phyloP scores from a whole-genome alignment of 352 stramenopile species.

The Globisporangium cystogenes region DNA sequence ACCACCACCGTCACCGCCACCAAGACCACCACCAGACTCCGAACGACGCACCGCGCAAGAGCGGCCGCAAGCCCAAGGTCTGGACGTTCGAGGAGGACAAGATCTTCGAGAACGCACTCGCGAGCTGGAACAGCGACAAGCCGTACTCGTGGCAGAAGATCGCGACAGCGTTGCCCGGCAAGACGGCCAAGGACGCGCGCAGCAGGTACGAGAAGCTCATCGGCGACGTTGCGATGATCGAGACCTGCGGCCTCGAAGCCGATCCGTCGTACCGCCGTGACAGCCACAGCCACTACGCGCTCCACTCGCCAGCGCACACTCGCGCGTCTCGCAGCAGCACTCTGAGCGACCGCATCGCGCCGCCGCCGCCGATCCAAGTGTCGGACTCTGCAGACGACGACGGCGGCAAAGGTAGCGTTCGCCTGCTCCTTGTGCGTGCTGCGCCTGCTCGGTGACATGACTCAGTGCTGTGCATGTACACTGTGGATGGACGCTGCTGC shows the following conservation, averaged over 20 bases:
- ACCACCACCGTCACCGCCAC: background rate
- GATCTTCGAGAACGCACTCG: slow-evolving; percentile 67
- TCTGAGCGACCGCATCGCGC: slow-evolving; percentile 46
- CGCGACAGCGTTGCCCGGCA: slow-evolving; percentile 53
- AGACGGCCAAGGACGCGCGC: slow-evolving; percentile 68
- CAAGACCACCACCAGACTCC: slow-evolving; percentile 5
- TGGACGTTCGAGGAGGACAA: slow-evolving; percentile 86
- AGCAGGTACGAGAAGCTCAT: slow-evolving; percentile 74
- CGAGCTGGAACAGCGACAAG: slow-evolving; percentile 43
- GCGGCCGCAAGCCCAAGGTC: slow-evolving; percentile 29
- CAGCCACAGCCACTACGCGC: background rate
- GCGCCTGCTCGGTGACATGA: background rate
- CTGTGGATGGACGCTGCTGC: background rate
- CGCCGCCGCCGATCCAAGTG: slow-evolving; percentile 64
- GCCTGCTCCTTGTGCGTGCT: background rate
- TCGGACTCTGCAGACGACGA: slow-evolving; percentile 1
- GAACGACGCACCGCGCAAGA: slow-evolving; percentile 11
- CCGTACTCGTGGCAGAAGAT: slow-evolving; percentile 83
- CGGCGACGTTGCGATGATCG: slow-evolving; percentile 63
- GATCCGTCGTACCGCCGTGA: background rate
- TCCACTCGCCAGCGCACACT: background rate
- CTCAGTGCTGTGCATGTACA: background rate
- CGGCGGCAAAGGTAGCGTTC: slow-evolving; percentile 10
- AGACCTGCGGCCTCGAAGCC: slow-evolving; percentile 17
- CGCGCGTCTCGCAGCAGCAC: background rate